Percentiles rank a stretch among this genome's conserved stretches.
phyloP scores from a whole-genome alignment of 495 filamentous ascomycete genomes.

The Parathielavia hyrcaniae region DNA sequence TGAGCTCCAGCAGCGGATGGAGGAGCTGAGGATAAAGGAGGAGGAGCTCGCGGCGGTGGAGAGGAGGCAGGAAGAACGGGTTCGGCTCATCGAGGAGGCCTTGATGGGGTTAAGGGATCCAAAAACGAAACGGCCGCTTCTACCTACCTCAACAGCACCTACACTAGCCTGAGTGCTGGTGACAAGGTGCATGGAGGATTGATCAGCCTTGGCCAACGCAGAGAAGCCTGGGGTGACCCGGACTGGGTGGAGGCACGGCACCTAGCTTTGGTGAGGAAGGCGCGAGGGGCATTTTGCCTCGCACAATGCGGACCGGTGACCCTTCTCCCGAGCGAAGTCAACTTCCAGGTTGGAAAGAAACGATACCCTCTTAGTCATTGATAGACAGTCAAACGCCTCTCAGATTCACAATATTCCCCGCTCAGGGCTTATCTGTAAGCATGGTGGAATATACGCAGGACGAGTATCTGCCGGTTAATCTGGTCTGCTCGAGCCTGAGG shows the following conservation, averaged over 20 bases:
- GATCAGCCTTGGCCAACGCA: no score
- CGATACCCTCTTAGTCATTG: conserved; percentile 10
- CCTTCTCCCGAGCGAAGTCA: conserved; percentile 4
- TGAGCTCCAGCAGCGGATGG: conserved; percentile 60
- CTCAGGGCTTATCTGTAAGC: no score
- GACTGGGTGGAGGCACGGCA: neutral
- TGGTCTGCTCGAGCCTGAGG: conserved; percentile 54
- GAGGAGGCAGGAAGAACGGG: conserved; percentile 48
- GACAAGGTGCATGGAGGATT: no score
- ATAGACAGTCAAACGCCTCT: conserved; percentile 1
- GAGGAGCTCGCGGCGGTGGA: conserved; percentile 60
- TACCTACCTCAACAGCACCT: conserved; percentile 26
- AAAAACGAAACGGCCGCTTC: conserved; percentile 43
- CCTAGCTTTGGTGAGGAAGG: conserved; percentile 6
- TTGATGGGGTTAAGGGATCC: conserved; percentile 53
- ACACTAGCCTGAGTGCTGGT: conserved; percentile 1
- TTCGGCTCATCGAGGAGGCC: conserved; percentile 64
- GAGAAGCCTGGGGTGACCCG: no score
- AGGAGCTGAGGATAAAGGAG: conserved; percentile 54
- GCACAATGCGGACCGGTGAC: neutral
- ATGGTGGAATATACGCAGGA: conserved; percentile 3
- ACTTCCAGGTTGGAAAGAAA: conserved; percentile 4
- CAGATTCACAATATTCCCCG: neutral
- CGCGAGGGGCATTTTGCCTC: neutral
- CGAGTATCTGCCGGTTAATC: neutral